Evolutionary conservation across 2,329 filamentous ascomycete species (phyloP).

Genomic region (Fusarium luffae): DNA sequence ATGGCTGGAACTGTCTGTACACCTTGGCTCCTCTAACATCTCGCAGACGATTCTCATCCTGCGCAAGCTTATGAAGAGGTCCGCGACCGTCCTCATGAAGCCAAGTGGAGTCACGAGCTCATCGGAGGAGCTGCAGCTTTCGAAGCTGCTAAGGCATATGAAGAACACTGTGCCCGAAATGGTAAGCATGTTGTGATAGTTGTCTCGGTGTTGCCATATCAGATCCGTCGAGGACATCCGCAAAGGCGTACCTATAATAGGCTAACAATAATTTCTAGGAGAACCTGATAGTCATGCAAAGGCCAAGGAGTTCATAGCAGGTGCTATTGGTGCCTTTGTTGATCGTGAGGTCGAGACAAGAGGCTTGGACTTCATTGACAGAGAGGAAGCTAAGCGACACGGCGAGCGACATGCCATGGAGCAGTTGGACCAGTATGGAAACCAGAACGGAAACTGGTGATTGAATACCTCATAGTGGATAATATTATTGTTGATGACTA

Average conservation of each 20-base stretch:
- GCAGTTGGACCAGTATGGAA: slow-evolving; percentile 32
- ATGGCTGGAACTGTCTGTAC: too few species aligned
- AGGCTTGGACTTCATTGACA: slow-evolving; percentile 46
- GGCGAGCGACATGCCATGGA: slow-evolving; percentile 43
- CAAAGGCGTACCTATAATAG: not conserved
- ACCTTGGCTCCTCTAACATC: not conserved
- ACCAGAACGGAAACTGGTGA: slow-evolving; percentile 22
- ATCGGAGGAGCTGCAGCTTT: slow-evolving; percentile 48
- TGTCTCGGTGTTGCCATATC: not conserved
- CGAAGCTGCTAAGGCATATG: slow-evolving; percentile 49
- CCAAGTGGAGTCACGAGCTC: slow-evolving; percentile 41
- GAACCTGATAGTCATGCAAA: slow-evolving; percentile 44
- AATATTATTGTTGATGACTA: not conserved
- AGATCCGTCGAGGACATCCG: not conserved
- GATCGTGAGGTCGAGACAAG: slow-evolving; percentile 48
- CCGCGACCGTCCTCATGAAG: slow-evolving; percentile 45
- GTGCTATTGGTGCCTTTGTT: slow-evolving; percentile 47
- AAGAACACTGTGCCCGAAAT: slow-evolving; percentile 44
- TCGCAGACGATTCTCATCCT: slow-evolving; percentile 30
- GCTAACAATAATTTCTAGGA: slow-evolving; percentile 24
- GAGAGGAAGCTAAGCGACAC: slow-evolving; percentile 47
- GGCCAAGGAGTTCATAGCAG: slow-evolving; percentile 48
- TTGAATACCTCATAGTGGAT: not conserved
- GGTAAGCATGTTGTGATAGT: slow-evolving; percentile 27
- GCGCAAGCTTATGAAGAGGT: slow-evolving; percentile 45